phyloP scores from a whole-genome alignment of 331 rosid genomes.

The Saraca asoca region DNA sequence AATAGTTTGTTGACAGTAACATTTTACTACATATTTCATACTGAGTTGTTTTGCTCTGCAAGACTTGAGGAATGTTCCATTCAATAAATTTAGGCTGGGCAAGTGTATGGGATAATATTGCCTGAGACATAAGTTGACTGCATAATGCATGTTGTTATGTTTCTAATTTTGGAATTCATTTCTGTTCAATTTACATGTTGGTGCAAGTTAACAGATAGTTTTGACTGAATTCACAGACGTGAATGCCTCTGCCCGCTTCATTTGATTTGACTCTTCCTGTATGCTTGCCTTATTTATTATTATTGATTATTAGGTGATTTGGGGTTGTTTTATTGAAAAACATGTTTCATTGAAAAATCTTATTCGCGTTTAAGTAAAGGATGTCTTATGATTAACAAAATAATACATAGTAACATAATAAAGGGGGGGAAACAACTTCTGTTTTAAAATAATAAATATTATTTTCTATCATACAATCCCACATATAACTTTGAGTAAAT shows the following conservation, averaged over 20 bases:
- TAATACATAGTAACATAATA: no score
- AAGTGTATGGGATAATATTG: not conserved
- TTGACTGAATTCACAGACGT: not conserved
- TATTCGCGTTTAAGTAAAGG: no score
- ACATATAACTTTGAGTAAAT: no score
- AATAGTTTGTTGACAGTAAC: conserved; percentile 4
- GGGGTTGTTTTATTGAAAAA: no score
- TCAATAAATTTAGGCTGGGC: not conserved
- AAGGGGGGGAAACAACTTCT: no score
- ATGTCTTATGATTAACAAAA: no score
- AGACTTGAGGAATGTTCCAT: not conserved
- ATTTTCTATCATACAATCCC: no score
- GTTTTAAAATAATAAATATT: no score
- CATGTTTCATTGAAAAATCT: no score
- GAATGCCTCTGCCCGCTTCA: no score
- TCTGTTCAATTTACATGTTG: not conserved
- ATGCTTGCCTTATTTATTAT: not conserved
- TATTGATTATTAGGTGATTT: not conserved
- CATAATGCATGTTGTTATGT: not conserved
- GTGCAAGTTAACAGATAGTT: not conserved
- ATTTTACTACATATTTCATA: conserved; percentile 3
- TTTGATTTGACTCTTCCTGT: no score
- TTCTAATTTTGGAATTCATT: not conserved
- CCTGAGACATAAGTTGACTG: not conserved
- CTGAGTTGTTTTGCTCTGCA: conserved; percentile 10